A percentile compares a stretch with the other conserved stretches of the same genome.
These are phyloP conservation scores for Kodamaea sagamina DNA, from an alignment of 805 yeast species.

Conservation along the genomic window DNA sequence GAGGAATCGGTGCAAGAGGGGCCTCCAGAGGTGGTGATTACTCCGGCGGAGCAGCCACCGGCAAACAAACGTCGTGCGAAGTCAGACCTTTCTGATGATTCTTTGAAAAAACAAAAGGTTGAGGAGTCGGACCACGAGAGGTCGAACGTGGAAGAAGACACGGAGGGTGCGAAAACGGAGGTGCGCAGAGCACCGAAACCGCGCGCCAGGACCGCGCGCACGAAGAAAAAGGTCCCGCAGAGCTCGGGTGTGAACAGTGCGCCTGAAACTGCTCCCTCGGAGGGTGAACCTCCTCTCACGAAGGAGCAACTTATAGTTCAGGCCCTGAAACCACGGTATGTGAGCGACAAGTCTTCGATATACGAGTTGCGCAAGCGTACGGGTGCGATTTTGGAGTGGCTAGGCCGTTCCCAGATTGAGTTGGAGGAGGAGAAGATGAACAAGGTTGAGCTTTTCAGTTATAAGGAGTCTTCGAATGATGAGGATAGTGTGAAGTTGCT, in stretches of 20 bases:
- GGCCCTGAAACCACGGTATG: constrained; percentile 81
- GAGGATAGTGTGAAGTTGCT: constrained; percentile 33
- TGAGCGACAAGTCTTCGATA: constrained; percentile 71
- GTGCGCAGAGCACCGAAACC: constrained; percentile 10
- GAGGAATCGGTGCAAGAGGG: constrained; percentile 17
- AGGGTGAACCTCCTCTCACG: constrained; percentile 16
- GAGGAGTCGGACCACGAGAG: constrained; percentile 14
- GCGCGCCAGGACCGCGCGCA: constrained; percentile 9
- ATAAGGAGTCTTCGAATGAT: constrained; percentile 35
- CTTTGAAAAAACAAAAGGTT: constrained; percentile 7
- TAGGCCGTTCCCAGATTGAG: constrained; percentile 84
- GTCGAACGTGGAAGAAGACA: constrained; percentile 11
- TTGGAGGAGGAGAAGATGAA: constrained; percentile 71
- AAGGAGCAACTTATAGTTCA: constrained; percentile 58
- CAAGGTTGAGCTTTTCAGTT: constrained; percentile 49
- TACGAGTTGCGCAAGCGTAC: constrained; percentile 87
- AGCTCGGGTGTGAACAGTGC: constrained; percentile 6
- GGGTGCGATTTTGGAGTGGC: constrained; percentile 87
- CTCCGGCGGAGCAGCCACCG: neutral
- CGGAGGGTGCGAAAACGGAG: constrained; percentile 2
- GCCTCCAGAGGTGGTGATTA: neutral
- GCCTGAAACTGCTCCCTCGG: constrained; percentile 5
- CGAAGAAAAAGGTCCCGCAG: constrained; percentile 12
- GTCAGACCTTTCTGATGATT: constrained; percentile 8
- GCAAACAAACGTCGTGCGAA: constrained; percentile 8